Conservation (phyloP, 106 monocot species). For the Triglochin maritima region DNA sequence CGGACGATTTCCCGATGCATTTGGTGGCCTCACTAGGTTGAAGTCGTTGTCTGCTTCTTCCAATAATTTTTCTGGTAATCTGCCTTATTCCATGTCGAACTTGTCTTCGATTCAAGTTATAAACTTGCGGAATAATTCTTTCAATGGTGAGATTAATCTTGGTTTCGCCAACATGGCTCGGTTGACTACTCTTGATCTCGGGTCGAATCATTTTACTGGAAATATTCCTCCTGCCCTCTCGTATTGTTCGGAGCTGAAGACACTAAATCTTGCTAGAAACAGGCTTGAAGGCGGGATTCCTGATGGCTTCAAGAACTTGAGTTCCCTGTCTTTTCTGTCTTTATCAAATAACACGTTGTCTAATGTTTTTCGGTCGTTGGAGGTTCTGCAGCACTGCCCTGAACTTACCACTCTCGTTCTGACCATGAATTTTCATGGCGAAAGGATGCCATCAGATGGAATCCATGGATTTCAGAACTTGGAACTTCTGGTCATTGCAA, state of each 20-base stretch:
- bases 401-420: constrained; percentile 51
- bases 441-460: constrained; percentile 41
- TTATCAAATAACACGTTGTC: constrained; percentile 47
- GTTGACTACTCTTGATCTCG: constrained; percentile 56
- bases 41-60: constrained; percentile 28
- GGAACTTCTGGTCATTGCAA: constrained; percentile 41
- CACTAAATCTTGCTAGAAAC: constrained; percentile 59
- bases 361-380: constrained; percentile 44
- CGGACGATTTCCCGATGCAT: constrained; percentile 52
- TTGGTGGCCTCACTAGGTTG: constrained; percentile 34
- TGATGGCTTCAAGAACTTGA: constrained; percentile 40
- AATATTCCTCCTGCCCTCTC: constrained; percentile 42
- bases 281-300: constrained; percentile 59
- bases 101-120: constrained; percentile 31
- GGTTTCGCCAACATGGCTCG: constrained; percentile 32
- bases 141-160: constrained; percentile 39
- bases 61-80: constrained; percentile 32
- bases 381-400: constrained; percentile 47
- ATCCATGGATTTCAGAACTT: constrained; percentile 51
- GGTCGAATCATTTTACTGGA: constrained; percentile 44
- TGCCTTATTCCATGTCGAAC: constrained; percentile 59
- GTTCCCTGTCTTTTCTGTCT: constrained; percentile 37
- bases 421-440: constrained; percentile 57
- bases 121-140: constrained; percentile 53
- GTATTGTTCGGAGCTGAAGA: constrained; percentile 26